A percentile compares a stretch with the other conserved stretches of the same genome.
These are phyloP conservation scores for Fusarium nisikadoi DNA, from an alignment of 2,329 filamentous ascomycete species.

Conservation along the genomic window DNA sequence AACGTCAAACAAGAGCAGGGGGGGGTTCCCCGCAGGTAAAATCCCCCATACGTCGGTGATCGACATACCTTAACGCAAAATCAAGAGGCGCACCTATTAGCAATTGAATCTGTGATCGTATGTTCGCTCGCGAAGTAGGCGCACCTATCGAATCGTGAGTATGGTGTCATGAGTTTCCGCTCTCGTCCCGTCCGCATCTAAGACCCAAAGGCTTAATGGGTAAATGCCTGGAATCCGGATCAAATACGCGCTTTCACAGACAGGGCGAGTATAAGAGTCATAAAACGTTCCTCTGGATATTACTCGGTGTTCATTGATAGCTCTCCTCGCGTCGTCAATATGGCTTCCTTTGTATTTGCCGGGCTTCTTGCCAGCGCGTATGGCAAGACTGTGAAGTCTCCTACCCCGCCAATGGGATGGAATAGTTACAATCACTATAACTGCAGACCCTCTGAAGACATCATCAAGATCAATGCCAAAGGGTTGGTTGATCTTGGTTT, in stretches of 20 bases:
- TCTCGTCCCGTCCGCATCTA: neutral
- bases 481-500: conserved; percentile 64
- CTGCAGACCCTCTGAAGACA: conserved; percentile 29
- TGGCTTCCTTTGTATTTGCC: conserved; percentile 9
- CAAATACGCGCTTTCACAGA: neutral
- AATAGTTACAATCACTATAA: conserved; percentile 65
- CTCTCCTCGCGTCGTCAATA: neutral
- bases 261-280: neutral
- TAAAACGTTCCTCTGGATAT: too few relatives aligned
- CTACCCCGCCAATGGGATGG: conserved; percentile 62
- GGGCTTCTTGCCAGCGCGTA: conserved; percentile 3
- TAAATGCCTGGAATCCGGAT: neutral
- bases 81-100: conserved; percentile 3
- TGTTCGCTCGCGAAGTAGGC: neutral
- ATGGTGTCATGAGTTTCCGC: neutral
- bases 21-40: conserved; percentile 4
- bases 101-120: neutral
- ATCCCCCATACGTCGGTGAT: neutral
- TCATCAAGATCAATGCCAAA: conserved; percentile 57
- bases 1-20: neutral
- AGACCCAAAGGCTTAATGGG: neutral
- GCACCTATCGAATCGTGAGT: neutral
- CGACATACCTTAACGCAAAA: neutral
- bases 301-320: neutral
- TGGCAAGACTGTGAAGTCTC: conserved; percentile 35